Percentiles rank a stretch among this genome's conserved stretches.
phyloP scores from a whole-genome alignment of 371 early-diverging fungal genomes.

The Mortierella sp. region DNA sequence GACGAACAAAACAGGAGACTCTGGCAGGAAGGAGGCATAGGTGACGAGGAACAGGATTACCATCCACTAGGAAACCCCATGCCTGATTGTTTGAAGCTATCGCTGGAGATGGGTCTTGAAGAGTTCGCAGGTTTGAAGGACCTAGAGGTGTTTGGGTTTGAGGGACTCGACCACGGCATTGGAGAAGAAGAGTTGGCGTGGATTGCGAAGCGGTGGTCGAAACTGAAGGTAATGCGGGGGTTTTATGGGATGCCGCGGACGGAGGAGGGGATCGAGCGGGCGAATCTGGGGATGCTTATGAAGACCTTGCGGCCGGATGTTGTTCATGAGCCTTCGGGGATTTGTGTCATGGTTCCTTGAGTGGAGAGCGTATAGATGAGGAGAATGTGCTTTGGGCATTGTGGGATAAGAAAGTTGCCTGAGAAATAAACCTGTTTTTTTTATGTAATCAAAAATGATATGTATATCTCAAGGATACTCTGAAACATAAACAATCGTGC shows the following conservation, averaged over 20 bases:
- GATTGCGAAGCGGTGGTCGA: neutral
- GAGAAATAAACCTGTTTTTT: too few relatives aligned
- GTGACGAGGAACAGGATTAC: neutral
- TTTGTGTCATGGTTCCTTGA: neutral
- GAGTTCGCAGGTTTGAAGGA: neutral
- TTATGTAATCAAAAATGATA: too few relatives aligned
- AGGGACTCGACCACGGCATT: neutral
- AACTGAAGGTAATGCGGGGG: neutral
- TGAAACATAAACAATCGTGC: too few relatives aligned
- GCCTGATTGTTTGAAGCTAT: neutral
- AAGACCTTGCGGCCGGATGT: neutral
- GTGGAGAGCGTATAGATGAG: too few relatives aligned
- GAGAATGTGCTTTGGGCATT: too few relatives aligned
- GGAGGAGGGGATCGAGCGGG: neutral
- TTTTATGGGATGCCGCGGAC: neutral
- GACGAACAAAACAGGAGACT: neutral
- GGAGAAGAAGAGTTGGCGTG: neutral
- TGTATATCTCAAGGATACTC: too few relatives aligned
- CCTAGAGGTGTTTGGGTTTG: neutral
- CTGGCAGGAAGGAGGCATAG: neutral
- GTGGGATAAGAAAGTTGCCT: too few relatives aligned
- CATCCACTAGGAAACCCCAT: neutral
- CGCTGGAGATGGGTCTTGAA: neutral
- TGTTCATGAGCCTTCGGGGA: neutral
- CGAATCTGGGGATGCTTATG: neutral